Base-by-base conservation (phyloP, 2,329 filamentous ascomycete genomes). In the Cladobotryum mycophilum region DNA sequence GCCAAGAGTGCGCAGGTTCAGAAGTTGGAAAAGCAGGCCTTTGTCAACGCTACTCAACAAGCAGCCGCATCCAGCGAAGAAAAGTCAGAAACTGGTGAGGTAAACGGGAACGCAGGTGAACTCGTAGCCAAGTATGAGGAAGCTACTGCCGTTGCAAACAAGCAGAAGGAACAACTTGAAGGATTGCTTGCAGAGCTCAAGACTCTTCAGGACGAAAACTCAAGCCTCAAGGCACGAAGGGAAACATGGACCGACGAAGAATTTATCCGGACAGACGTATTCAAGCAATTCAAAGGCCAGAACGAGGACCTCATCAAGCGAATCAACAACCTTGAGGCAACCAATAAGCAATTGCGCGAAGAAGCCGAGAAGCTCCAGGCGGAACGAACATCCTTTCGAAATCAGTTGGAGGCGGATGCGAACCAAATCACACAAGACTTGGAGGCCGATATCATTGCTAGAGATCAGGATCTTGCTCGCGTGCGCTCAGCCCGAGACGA, bases 261-360 rank as follows among this genome's bases (percentile, higher is more conserved):
- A 60, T 97, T 95, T 64, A 85, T 90, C 38, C 84, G 89, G 51
- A 96, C 90, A 4, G 90, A 96, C 60, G 78, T 96, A 3, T 99
- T 96, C 78, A 97, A 96, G 70, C 83, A 88, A 55, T 80, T 96
- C 63, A 95, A 91, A 70, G 80, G 80, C 20, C 89, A 96, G 61
- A 88, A 95, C 60, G 93, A 97, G 62, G 92, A 97, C 60, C 81
- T 95, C 8, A 89, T 96, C 59, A 92, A 89, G 67, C 85, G 89
- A 36, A 84, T 96, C 62, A 99, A 99, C 66, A 85, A 92, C 60
- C 71, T 97, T 13, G 92, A 97, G 68, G 89, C 89, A 3, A 87
- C 85, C 12, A 96, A 96, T 66, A 84, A 86, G 53, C 85, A 90
- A 58, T 69, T 97, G 30, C 83, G 86, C 35, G 87, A 95, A 65